Conservation (phyloP, 371 early-diverging fungal species). For the Chytridium lagenaria region DNA sequence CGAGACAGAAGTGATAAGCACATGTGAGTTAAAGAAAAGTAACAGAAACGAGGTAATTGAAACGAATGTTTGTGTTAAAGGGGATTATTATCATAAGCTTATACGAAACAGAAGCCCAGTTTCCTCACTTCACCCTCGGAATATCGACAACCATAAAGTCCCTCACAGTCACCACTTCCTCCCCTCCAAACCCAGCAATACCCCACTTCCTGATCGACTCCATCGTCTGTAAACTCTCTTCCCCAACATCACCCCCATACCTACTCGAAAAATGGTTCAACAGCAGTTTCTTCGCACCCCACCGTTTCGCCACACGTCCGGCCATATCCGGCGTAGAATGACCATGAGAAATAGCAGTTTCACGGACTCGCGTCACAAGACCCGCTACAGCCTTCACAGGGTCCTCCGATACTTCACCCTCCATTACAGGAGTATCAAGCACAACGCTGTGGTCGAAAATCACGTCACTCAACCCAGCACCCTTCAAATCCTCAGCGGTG, state of each 20-base stretch:
- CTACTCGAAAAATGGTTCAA: constrained; percentile 68
- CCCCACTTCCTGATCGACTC: constrained; percentile 61
- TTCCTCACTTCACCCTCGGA: no score
- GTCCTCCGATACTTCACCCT: no score
- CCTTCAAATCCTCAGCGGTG: constrained; percentile 39
- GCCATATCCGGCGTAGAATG: constrained; percentile 74
- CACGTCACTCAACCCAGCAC: constrained; percentile 32
- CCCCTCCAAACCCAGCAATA: constrained; percentile 46
- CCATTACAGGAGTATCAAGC: neutral
- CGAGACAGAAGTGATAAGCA: no score
- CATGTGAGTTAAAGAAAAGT: no score
- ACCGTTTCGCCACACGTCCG: constrained; percentile 52
- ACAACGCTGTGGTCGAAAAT: neutral
- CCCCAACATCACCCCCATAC: constrained; percentile 58
- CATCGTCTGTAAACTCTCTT: constrained; percentile 57
- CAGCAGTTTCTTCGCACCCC: constrained; percentile 54
- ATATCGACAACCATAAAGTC: constrained; percentile 32
- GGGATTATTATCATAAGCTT: no score
- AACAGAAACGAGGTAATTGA: no score
- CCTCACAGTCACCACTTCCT: constrained; percentile 36
- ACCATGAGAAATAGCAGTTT: constrained; percentile 56
- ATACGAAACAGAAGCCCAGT: no score
- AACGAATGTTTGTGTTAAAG: no score
- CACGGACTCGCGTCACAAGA: constrained; percentile 35
- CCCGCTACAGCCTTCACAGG: neutral